phyloP scores from a whole-genome alignment of 2,329 filamentous ascomycete species.

The Apiospora sp. region DNA sequence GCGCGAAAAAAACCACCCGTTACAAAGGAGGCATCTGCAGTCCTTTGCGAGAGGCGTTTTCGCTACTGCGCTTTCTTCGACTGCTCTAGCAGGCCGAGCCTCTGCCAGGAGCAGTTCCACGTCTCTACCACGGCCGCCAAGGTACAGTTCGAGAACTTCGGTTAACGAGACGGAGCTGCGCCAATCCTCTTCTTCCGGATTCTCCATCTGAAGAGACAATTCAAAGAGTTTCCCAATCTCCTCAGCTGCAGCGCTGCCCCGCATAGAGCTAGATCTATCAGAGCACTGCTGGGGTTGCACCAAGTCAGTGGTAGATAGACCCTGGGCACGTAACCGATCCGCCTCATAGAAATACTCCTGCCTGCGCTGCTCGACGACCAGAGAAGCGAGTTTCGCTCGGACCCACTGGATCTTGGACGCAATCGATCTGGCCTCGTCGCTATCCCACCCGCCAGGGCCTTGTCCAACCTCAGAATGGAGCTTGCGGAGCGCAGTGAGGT shows the following conservation, averaged over 20 bases:
- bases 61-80: not conserved
- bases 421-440: constrained; percentile 1
- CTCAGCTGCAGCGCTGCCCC: not conserved
- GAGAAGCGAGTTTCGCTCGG: not conserved
- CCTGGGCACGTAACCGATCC: not conserved
- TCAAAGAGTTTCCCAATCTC: not conserved
- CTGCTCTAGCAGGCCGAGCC: not conserved
- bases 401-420: not conserved
- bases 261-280: not conserved
- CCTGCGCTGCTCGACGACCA: not conserved
- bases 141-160: not conserved
- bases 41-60: not conserved
- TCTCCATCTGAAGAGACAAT: not conserved
- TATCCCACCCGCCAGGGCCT: not conserved
- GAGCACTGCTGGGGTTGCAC: not conserved
- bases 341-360: not conserved
- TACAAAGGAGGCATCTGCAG: not conserved
- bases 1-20: not conserved
- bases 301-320: not conserved
- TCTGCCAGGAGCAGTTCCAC: not conserved
- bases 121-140: not conserved
- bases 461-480: not conserved
- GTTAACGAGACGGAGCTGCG: not conserved
- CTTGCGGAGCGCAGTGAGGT: not conserved
- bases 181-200: not conserved